These are phyloP conservation scores for Coemansia sp. DNA, from an alignment of 192 early-diverging fungal species.

Conservation along the genomic window DNA sequence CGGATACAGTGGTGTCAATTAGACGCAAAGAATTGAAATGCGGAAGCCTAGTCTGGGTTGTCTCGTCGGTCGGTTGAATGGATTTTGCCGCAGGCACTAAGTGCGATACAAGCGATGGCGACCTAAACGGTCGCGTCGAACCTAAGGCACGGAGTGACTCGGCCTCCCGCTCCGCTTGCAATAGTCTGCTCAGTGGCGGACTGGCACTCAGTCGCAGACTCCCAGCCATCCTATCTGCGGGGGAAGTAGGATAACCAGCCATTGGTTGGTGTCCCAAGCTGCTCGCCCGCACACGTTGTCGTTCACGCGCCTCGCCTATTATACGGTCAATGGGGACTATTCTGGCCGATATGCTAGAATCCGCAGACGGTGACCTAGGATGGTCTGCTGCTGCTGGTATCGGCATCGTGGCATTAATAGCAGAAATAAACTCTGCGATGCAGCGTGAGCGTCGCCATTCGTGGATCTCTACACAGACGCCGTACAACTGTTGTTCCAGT, in stretches of 20 bases:
- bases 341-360: slow-evolving; percentile 10
- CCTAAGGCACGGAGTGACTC: neutral
- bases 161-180: slow-evolving; percentile 39
- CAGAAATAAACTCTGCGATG: slow-evolving; percentile 22
- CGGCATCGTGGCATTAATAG: neutral
- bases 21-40: slow-evolving; percentile 19
- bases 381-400: slow-evolving; percentile 1
- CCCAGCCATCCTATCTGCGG: neutral
- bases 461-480: slow-evolving; percentile 38
- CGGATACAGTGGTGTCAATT: neutral
- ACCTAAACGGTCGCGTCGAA: neutral
- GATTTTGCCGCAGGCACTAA: neutral
- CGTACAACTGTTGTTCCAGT: slow-evolving; percentile 22
- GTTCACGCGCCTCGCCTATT: slow-evolving; percentile 14
- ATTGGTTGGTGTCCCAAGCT: slow-evolving; percentile 12
- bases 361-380: slow-evolving; percentile 14
- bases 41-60: neutral
- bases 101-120: neutral
- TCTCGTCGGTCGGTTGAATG: neutral
- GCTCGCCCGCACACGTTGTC: slow-evolving; percentile 19
- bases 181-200: slow-evolving; percentile 37
- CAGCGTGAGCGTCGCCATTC: slow-evolving; percentile 45
- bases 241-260: neutral
- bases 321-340: slow-evolving; percentile 16
- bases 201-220: slow-evolving; percentile 9